Evolutionary conservation across 306 rosid species (phyloP).

Genomic region (Medicago truncatula): DNA sequence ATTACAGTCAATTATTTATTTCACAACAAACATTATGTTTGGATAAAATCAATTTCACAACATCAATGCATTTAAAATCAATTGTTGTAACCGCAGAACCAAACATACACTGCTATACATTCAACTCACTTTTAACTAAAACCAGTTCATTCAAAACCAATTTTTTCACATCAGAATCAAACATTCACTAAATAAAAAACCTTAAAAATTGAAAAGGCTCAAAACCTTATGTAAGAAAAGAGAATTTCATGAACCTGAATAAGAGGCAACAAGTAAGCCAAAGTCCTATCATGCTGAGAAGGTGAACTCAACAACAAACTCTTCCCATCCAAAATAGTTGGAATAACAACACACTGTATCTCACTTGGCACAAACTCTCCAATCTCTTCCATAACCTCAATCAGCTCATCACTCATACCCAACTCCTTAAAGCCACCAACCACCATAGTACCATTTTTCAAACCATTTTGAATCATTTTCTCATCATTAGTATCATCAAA

Average conservation of each 20-base stretch:
- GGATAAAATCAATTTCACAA: too few species aligned
- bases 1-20: too few species aligned
- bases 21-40: too few species aligned
- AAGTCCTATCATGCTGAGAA: constrained; percentile 71
- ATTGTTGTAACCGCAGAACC: background rate
- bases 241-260: constrained; percentile 65
- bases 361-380: constrained; percentile 72
- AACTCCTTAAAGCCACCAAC: constrained; percentile 58
- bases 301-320: constrained; percentile 78
- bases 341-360: constrained; percentile 75
- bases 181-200: too few species aligned
- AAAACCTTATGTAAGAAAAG: background rate
- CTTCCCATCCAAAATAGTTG: constrained; percentile 75
- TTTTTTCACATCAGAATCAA: too few species aligned
- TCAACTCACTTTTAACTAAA: too few species aligned
- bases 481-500: constrained; percentile 19
- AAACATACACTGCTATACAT: background rate
- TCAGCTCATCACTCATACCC: constrained; percentile 70
- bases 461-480: background rate
- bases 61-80: too few species aligned
- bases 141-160: too few species aligned
- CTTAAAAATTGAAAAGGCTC: background rate
- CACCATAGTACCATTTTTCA: constrained; percentile 27
- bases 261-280: constrained; percentile 85
- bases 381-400: constrained; percentile 64